Percentiles rank a stretch among this genome's conserved stretches.
phyloP scores from a whole-genome alignment of 2,329 filamentous ascomycete genomes.

The Colletotrichum brevisporum region DNA sequence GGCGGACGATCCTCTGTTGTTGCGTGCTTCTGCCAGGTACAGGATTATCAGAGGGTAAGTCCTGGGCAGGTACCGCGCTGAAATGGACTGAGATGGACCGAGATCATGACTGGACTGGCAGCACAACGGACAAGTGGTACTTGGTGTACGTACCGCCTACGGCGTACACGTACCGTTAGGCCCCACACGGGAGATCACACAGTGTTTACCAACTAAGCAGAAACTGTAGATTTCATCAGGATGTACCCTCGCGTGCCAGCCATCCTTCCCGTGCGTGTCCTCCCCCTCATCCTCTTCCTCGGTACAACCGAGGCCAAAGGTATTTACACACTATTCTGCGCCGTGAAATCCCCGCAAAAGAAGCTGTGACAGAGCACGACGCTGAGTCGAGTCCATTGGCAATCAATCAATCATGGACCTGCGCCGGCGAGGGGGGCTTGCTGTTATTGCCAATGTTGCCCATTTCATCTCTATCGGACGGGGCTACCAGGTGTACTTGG shows the following conservation, averaged over 20 bases:
- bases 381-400: conserved; percentile 25
- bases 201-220: background rate
- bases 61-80: conserved; percentile 5
- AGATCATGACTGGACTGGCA: too few species aligned
- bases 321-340: too few species aligned
- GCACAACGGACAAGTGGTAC: background rate
- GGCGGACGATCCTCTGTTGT: conserved; percentile 3
- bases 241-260: background rate
- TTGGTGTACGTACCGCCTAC: background rate
- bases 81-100: conserved; percentile 8
- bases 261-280: conserved; percentile 8
- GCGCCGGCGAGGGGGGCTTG: background rate
- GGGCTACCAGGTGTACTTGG: background rate
- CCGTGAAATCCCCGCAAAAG: too few species aligned
- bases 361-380: background rate
- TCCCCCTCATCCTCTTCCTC: conserved; percentile 1
- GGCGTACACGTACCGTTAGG: background rate
- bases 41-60: conserved; percentile 1
- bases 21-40: conserved; percentile 12
- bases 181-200: background rate
- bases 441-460: conserved; percentile 3
- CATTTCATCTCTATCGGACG: conserved; percentile 4
- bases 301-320: background rate
- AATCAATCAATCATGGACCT: conserved; percentile 3
- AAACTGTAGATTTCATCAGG: conserved; percentile 8